Base-by-base conservation (phyloP, 2,329 filamentous ascomycete genomes). In the Exophiala sp. region DNA sequence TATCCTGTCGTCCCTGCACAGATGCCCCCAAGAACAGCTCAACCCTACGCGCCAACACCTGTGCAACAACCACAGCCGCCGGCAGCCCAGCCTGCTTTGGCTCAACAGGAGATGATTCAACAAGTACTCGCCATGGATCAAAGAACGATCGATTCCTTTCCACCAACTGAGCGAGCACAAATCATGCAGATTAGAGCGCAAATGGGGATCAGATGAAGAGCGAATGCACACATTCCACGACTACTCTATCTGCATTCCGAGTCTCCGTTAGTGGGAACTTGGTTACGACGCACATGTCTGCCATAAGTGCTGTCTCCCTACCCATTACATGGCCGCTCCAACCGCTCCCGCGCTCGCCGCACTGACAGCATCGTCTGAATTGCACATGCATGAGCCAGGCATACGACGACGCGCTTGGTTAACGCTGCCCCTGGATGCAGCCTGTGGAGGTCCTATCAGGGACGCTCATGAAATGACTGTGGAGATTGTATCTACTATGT, bases 71-170 rank as follows among this genome's bases (percentile, higher is more conserved):
- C 61, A 47, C 62, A 70, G 19, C 59, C 63, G 5, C 66, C 68
- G 19, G 66, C 70, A 35, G 70, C 70, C 19, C 64, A 72, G 24
- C 68, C 66, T 23, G 71, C 73, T 44, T 67, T 73, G 4, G 64
- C 68, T 30, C 80, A 86, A 35, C 82, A 87, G 41, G 81, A 83
- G 37, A 76, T 95, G 46, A 82, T 95, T 66, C 80, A 85, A 56
- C 86, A 89, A 61, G 85, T 96, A 41, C 75, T 96, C 72, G 80
- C 78, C 46, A 81, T 96, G 72, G 80, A 88, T 2, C 85, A 87
- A 62, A 78, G 86, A 51, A 81, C 87, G 49, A 89, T 97, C 60
- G 85, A 91, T 64, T 79, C 81, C 63, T 72, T 96, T 42, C 82
- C 85, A 4, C 85, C 88, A 30, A 78, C 80, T 16, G 84, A 93